These are phyloP conservation scores for Talaromyces sp. DNA, from an alignment of 2,329 filamentous ascomycete species.

Conservation along the genomic window DNA sequence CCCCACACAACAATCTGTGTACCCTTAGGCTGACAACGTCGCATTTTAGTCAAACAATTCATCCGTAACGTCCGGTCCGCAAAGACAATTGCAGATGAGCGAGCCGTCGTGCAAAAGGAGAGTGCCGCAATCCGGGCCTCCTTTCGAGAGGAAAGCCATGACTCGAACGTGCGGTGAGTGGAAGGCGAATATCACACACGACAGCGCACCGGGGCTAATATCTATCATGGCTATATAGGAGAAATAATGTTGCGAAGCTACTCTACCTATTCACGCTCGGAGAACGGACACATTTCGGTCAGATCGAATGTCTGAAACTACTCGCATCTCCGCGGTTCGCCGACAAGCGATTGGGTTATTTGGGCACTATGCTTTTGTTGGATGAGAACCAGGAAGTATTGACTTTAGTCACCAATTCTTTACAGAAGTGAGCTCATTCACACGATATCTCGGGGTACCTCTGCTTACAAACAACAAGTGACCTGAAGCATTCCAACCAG, in stretches of 20 bases:
- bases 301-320: slow-evolving; percentile 98
- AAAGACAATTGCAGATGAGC: slow-evolving; percentile 98
- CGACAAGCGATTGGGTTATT: slow-evolving; percentile 91
- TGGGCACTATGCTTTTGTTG: slow-evolving; percentile 90
- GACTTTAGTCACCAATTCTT: slow-evolving; percentile 92
- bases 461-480: slow-evolving; percentile 54
- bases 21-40: slow-evolving; percentile 13
- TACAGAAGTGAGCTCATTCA: slow-evolving; percentile 73
- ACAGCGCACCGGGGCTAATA: slow-evolving; percentile 19
- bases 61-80: slow-evolving; percentile 98
- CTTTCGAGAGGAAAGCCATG: slow-evolving; percentile 93
- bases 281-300: slow-evolving; percentile 95
- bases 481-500: slow-evolving; percentile 94
- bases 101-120: slow-evolving; percentile 97
- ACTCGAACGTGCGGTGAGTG: slow-evolving; percentile 79
- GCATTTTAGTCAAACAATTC: slow-evolving; percentile 84
- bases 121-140: slow-evolving; percentile 95
- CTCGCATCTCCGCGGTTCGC: slow-evolving; percentile 95
- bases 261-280: slow-evolving; percentile 97
- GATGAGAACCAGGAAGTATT: slow-evolving; percentile 99
- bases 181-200: neutral
- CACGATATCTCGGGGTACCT: neutral
- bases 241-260: slow-evolving; percentile 98
- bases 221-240: slow-evolving; percentile 48
- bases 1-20: slow-evolving; percentile 14